phyloP scores from a whole-genome alignment of 495 filamentous ascomycete species.

The Lindgomyces ingoldianus region DNA sequence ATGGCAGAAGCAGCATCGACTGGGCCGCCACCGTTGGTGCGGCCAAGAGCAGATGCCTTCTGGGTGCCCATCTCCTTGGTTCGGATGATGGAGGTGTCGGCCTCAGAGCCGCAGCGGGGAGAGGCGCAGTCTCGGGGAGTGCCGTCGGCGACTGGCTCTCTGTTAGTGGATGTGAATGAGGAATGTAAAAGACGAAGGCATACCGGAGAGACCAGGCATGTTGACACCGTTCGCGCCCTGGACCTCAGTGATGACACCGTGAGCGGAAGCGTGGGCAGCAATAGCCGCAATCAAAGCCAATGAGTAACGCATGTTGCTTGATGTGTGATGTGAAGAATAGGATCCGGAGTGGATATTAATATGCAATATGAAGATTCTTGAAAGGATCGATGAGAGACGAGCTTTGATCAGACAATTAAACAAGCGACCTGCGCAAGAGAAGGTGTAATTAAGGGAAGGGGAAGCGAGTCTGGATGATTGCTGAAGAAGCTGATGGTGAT shows the following conservation, averaged over 20 bases:
- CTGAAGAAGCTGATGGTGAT: conserved; percentile 29
- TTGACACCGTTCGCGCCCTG: conserved; percentile 38
- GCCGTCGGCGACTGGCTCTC: conserved; percentile 20
- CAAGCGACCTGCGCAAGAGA: conserved; percentile 34
- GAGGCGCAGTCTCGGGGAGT: conserved; percentile 35
- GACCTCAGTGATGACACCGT: conserved; percentile 35
- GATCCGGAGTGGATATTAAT: not conserved
- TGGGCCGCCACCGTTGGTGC: conserved; percentile 58
- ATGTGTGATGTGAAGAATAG: conserved; percentile 13
- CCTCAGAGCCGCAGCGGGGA: conserved; percentile 55
- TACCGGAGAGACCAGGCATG: conserved; percentile 34
- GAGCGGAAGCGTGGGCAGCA: conserved; percentile 31
- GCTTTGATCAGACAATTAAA: conserved; percentile 14
- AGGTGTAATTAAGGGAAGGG: conserved; percentile 21
- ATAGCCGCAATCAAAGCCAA: conserved; percentile 28
- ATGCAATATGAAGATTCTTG: conserved; percentile 5
- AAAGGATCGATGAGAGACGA: conserved; percentile 13
- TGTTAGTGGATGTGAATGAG: not conserved
- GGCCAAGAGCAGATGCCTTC: conserved; percentile 56
- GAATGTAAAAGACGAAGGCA: not conserved
- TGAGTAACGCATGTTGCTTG: conserved; percentile 38
- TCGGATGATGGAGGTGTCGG: conserved; percentile 56
- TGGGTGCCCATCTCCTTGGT: conserved; percentile 43
- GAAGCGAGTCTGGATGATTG: conserved; percentile 28
- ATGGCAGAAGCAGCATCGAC: conserved; percentile 50